Evolutionary conservation across 331 rosid species (phyloP), one percentile per base, ranked within the genome.

Genomic region (Pyrus hybrid): DNA sequence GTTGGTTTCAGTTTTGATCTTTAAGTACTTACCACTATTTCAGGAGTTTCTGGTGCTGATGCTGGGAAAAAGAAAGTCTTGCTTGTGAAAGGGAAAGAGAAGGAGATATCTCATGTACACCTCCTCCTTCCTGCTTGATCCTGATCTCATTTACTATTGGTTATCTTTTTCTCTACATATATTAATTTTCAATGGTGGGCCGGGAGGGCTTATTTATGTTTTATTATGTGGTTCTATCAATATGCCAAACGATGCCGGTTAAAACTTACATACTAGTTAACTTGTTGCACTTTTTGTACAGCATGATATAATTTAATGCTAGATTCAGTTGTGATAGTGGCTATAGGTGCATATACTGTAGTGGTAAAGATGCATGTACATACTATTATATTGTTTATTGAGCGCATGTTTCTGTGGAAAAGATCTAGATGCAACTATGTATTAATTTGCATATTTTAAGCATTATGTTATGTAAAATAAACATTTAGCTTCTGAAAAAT

Each of bases 51-150:
- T 65, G 81, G 85, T 78, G 76, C 80, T 76, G 93, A 83, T 77
- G 79, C 91, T 32, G 97, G 90, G 76, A 91, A 91, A 88, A 89
- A 84, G 83, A 88, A 83, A 49, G 68, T 85, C 76, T 87, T 93
- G 74, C 96, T 86, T 77, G 85, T 91, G 72, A 87, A 87, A 83
- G 97, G 92, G 63, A 91, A 89, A 79, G 93, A 85, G 67, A 86
- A 83, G 76, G 97, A 87, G 80, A 80, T 81, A 67, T 78, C 90
- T 72, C 88, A 78, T 72, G 91, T 88, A 82, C 49, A 83, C 73
- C 74, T 72, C 73, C 74, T 72, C 35, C 29, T 64, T 58, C 35
- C 13, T 22, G 16, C 37, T 13, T 33, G 45, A 51, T 41, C 47
- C 47, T 3, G 47, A 41, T 37, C 61, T 41, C 68, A 71, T 71